Conservation (phyloP, 345 rosid genomes). For the Euphorbia pulcherrima region DNA sequence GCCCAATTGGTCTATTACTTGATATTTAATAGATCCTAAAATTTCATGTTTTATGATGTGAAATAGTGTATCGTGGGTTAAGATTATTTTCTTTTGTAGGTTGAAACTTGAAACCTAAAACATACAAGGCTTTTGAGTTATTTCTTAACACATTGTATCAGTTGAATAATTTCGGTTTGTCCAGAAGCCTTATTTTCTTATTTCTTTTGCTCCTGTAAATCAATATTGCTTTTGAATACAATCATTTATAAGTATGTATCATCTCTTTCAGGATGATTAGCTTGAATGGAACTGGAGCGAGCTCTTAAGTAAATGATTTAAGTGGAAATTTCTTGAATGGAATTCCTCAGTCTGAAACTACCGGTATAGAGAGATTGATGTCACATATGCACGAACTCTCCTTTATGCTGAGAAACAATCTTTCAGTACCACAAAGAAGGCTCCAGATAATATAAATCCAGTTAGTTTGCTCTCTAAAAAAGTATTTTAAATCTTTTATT, state of each 20-base stretch:
- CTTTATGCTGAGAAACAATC: constrained; percentile 41
- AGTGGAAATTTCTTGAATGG: constrained; percentile 18
- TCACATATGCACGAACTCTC: neutral
- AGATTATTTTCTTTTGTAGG: neutral
- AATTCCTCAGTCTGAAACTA: neutral
- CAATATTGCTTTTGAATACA: neutral
- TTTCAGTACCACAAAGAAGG: constrained; percentile 43
- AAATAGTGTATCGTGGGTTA: neutral
- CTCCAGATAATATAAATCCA: constrained; percentile 12
- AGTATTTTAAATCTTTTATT: neutral
- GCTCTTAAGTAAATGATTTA: constrained; percentile 22
- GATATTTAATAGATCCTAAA: neutral
- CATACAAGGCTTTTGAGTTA: neutral
- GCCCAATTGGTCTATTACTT: no score
- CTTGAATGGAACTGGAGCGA: constrained; percentile 25
- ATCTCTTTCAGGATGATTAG: constrained; percentile 35
- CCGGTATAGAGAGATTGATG: neutral
- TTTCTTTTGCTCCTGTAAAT: no score
- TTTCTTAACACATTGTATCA: neutral
- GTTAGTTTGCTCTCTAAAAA: constrained; percentile 13
- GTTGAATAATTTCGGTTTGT: constrained; percentile 3
- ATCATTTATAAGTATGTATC: constrained; percentile 1
- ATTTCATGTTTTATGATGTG: neutral
- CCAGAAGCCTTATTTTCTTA: neutral
- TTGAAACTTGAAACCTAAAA: neutral